These are phyloP conservation scores for Poterioochromonas sp. DNA, from an alignment of 352 stramenopile species.

Conservation along the genomic window DNA sequence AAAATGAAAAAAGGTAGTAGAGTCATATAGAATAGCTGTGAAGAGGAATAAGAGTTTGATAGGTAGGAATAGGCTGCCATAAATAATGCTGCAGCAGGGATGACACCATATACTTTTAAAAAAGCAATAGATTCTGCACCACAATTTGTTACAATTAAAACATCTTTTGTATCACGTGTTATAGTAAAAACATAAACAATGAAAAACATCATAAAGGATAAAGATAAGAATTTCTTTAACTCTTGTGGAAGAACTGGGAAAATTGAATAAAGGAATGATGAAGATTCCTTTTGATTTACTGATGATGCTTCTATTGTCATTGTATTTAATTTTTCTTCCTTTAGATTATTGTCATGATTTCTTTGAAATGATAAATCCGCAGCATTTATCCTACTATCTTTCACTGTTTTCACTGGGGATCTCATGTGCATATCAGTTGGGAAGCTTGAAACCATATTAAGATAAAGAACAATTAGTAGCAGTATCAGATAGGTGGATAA, in stretches of 20 bases:
- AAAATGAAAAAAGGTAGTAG: constrained; percentile 63
- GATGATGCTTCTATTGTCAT: too few species aligned
- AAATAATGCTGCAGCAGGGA: constrained; percentile 61
- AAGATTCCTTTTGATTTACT: too few species aligned
- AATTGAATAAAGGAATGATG: background rate
- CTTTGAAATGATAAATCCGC: too few species aligned
- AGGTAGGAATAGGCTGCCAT: constrained; percentile 62
- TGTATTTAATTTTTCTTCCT: too few species aligned
- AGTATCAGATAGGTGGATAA: too few species aligned
- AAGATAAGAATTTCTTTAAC: constrained; percentile 36
- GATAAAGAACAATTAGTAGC: too few species aligned
- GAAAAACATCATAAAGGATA: constrained; percentile 68
- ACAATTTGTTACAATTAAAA: constrained; percentile 66
- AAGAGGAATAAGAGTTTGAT: constrained; percentile 51
- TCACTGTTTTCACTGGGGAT: too few species aligned
- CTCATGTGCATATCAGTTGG: too few species aligned
- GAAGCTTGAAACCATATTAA: too few species aligned
- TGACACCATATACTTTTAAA: constrained; percentile 67
- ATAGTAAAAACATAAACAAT: constrained; percentile 67
- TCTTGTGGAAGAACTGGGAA: constrained; percentile 12
- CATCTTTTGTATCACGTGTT: constrained; percentile 70
- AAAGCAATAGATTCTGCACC: constrained; percentile 71
- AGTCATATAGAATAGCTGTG: constrained; percentile 57
- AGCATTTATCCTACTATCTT: too few species aligned
- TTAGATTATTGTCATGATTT: too few species aligned